A percentile compares a stretch with the other conserved stretches of the same genome.
Evolutionary conservation across 2,329 filamentous ascomycete species (phyloP).

Genomic region (Fusarium sp.): DNA sequence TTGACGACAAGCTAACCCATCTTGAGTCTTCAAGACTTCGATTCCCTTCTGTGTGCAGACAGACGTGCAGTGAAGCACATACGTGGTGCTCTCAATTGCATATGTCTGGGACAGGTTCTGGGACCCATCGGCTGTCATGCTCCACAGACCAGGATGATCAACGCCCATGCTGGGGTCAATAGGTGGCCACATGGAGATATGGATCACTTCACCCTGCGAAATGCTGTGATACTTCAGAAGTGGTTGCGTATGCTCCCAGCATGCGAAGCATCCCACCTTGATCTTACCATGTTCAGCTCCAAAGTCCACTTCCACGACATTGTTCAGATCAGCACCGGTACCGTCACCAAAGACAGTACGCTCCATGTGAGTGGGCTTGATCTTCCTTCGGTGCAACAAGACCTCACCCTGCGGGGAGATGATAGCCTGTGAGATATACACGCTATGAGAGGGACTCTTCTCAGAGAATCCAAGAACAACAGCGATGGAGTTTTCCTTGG

Average conservation of each 20-base stretch:
- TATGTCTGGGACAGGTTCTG: constrained; percentile 63
- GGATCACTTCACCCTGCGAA: constrained; percentile 58
- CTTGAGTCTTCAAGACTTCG: constrained; percentile 56
- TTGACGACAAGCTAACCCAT: constrained; percentile 45
- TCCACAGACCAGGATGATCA: constrained; percentile 44
- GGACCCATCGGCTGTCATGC: constrained; percentile 51
- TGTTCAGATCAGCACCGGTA: constrained; percentile 52
- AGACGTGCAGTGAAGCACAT: constrained; percentile 57
- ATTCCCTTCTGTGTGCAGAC: constrained; percentile 56
- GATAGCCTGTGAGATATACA: constrained; percentile 61
- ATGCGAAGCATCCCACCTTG: constrained; percentile 59
- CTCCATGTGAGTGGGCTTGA: constrained; percentile 67
- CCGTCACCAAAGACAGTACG: constrained; percentile 63
- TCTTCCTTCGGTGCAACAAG: constrained; percentile 57
- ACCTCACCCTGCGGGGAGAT: constrained; percentile 57
- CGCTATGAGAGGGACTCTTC: constrained; percentile 46
- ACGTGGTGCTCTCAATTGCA: constrained; percentile 66
- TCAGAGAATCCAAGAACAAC: constrained; percentile 60
- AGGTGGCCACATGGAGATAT: constrained; percentile 62
- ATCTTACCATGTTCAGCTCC: constrained; percentile 46
- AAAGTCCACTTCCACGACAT: constrained; percentile 54
- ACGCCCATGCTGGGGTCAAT: constrained; percentile 37
- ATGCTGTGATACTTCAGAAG: constrained; percentile 61
- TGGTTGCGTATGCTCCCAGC: constrained; percentile 65
- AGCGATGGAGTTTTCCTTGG: constrained; percentile 53